Evolutionary conservation across 768 basidiomycete species (phyloP), one percentile per base, ranked within the genome.

Genomic region (Gyrodon lividus): DNA sequence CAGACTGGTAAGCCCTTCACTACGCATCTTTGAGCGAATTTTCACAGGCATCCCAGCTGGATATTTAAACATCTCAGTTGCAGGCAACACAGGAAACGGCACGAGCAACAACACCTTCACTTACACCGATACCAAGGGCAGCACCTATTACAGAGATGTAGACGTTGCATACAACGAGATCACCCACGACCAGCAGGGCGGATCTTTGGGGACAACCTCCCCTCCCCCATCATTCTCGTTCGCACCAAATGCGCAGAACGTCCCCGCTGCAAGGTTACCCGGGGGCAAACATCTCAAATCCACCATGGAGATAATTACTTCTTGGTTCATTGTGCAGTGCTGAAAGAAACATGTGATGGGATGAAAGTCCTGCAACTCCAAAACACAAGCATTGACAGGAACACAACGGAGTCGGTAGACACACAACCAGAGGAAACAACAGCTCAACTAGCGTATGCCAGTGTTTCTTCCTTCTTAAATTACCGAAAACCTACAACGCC

Each of bases 71-170:
- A 59, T 71, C 1, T 64, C 70, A 1, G 62, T 74, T 28, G 66
- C 69, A 1, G 80, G 81, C 12, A 83, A 81, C 61, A 66, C 67
- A 6, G 87, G 83, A 1, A 87, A 87, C 48, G 87, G 87, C 24
- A 86, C 84, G 6, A 87, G 73, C 67, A 80, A 77, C 68, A 89
- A 89, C 63, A 77, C 75, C 1, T 83, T 90, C 67, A 67, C 64
- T 30, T 92, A 89, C 61, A 56, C 64, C 10, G 86, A 90, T 62
- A 57, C 59, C 40, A 66, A 68, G 6, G 83, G 81, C 44, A 84
- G 89, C 66, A 86, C 86, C 0, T 91, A 76, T 65, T 65, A 68
- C 48, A 74, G 87, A 49, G 60, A 71, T 20, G 87, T 91, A 48
- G 73, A 81, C 53, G 83, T 86, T 3, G 78, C 77, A 2, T 71